Conservation (phyloP, 495 filamentous ascomycete genomes). For the Melanomma pulvis-pyrius region DNA sequence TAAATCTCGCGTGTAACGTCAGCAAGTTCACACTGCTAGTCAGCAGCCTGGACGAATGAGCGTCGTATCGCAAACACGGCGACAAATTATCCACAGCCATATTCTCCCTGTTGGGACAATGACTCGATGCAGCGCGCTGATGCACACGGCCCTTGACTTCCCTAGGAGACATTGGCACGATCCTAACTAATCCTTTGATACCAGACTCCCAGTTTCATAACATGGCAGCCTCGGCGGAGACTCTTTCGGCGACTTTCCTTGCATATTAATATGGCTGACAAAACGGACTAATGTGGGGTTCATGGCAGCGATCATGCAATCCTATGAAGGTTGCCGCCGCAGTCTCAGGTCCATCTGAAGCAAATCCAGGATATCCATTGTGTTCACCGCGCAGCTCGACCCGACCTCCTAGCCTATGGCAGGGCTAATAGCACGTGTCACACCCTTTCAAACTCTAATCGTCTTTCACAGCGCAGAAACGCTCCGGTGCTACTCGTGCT, state of each 20-base stretch:
- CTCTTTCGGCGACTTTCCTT: constrained; percentile 6
- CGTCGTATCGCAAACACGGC: not conserved
- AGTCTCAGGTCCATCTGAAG: not conserved
- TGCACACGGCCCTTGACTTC: not conserved
- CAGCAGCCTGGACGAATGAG: constrained; percentile 13
- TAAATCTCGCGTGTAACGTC: constrained; percentile 26
- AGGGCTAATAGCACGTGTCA: not conserved
- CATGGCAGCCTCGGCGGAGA: not conserved
- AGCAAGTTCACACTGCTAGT: constrained; percentile 17
- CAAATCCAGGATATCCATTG: not conserved
- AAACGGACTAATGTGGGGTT: constrained; percentile 9
- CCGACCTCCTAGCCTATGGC: not conserved
- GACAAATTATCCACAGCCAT: constrained; percentile 3
- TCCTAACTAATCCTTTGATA: not conserved
- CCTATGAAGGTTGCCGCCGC: constrained; percentile 2
- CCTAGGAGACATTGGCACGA: not conserved
- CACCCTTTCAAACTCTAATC: not conserved
- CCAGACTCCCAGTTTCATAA: not conserved
- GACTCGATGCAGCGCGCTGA: constrained; percentile 6
- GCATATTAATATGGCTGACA: constrained; percentile 11
- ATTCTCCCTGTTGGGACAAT: constrained; percentile 7
- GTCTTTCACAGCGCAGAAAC: not conserved
- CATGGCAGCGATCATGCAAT: constrained; percentile 12
- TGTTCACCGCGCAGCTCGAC: not conserved
- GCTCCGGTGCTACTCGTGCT: not conserved